These are phyloP conservation scores for Candida anutae DNA, from an alignment of 1,139 yeast species.

Conservation along the genomic window DNA sequence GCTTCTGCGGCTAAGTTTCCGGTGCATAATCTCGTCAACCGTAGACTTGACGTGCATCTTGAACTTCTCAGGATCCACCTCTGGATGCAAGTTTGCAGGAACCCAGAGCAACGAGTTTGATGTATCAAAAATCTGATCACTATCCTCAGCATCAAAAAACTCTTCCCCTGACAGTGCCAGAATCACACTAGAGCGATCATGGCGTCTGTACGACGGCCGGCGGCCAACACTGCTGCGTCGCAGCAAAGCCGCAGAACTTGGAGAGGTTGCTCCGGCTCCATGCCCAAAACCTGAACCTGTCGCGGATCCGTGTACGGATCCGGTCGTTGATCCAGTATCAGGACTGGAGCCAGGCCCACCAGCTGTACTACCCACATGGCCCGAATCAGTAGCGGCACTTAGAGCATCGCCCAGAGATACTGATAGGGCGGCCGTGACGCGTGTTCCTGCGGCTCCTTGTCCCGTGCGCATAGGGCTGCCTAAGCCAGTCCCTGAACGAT, in stretches of 20 bases:
- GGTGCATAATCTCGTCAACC: constrained; percentile 63
- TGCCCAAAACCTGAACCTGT: no score
- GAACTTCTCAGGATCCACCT: constrained; percentile 87
- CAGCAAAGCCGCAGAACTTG: no score
- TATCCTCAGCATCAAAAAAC: constrained; percentile 18
- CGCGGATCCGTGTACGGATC: no score
- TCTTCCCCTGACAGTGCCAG: constrained; percentile 12
- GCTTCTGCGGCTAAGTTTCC: constrained; percentile 25
- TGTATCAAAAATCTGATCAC: constrained; percentile 19
- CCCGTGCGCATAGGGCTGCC: background rate
- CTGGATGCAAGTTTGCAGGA: constrained; percentile 91
- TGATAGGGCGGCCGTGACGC: no score
- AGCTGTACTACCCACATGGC: background rate
- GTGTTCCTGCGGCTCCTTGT: no score
- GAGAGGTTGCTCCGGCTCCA: constrained; percentile 1
- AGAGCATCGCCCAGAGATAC: background rate
- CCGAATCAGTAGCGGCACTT: background rate
- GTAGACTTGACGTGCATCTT: constrained; percentile 73
- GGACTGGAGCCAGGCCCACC: background rate
- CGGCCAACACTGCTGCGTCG: constrained; percentile 1
- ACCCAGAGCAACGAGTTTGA: constrained; percentile 64
- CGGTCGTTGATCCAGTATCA: background rate
- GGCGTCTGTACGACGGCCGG: background rate
- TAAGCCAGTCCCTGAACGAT: background rate
- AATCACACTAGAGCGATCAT: background rate